A percentile compares a stretch with the other conserved stretches of the same genome.
Evolutionary conservation across 2,329 filamentous ascomycete genomes (phyloP).

Genomic region (Aspergillus pseudonomiae): DNA sequence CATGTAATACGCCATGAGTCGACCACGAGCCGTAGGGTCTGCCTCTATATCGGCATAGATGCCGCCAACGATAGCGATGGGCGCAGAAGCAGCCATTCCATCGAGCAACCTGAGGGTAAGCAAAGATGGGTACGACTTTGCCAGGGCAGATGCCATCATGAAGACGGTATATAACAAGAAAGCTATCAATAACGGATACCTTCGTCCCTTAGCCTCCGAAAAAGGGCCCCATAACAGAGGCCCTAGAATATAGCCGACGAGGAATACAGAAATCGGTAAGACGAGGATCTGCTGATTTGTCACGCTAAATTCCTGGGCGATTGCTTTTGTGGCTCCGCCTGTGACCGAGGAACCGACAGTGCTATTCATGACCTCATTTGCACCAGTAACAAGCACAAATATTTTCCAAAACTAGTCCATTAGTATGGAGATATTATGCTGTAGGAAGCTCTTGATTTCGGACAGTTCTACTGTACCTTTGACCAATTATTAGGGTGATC

Average conservation of each 20-base stretch:
- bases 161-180: conserved; percentile 51
- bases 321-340: conserved; percentile 42
- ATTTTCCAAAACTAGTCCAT: conserved; percentile 27
- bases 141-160: conserved; percentile 49
- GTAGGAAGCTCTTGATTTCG: not conserved
- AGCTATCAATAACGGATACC: conserved; percentile 50
- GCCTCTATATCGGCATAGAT: conserved; percentile 52
- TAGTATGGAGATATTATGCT: not conserved
- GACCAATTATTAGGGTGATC: conserved; percentile 40
- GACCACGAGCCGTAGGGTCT: conserved; percentile 48
- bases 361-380: conserved; percentile 45
- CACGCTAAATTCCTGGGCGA: conserved; percentile 39
- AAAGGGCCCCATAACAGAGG: conserved; percentile 49
- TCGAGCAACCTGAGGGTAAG: conserved; percentile 50
- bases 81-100: conserved; percentile 49
- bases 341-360: conserved; percentile 45
- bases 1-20: conserved; percentile 48
- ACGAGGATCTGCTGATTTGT: conserved; percentile 38
- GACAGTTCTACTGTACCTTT: conserved; percentile 23
- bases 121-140: conserved; percentile 44
- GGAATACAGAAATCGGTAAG: conserved; percentile 45
- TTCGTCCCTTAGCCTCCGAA: conserved; percentile 48
- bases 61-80: conserved; percentile 50
- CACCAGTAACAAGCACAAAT: conserved; percentile 39
- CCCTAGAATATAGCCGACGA: conserved; percentile 47